Base-by-base conservation (phyloP, 768 basidiomycete genomes). In the Russula foetens region DNA sequence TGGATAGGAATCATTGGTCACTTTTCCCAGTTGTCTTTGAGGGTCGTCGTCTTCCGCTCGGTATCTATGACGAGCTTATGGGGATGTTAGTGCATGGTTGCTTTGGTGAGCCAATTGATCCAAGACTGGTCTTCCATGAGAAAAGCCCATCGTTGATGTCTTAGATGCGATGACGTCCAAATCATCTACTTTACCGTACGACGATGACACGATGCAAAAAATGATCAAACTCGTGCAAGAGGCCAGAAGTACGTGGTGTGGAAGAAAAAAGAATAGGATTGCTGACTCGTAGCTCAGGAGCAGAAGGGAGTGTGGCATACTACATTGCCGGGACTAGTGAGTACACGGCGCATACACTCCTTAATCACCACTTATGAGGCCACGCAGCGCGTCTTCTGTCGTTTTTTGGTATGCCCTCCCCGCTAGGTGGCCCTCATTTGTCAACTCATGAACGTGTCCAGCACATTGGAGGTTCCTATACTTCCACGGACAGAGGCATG, bases 81-180 rank as follows among this genome's bases (percentile, higher is more conserved):
- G 81, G 79, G 4, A 72, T 75, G 1, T 71, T 70, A 9, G 69
- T 71, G 2, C 63, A 71, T 23, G 69, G 71, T 4, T 77, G 79
- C 64, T 66, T 80, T 14, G 71, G 82, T 81, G 26, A 41, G 55
- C 23, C 15, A n/a, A 15, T 51, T 4, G 15, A 21, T 12, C 19
- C 7, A 5, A 1, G 8, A 8, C 23, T 1, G 11, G 31, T 0
- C 1, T 26, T 35, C 19, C 23, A 11, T 31, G 24, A 43, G 15
- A n/a, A n/a, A n/a, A n/a, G 31, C 23, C 31, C 19, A 45, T 48
- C 29, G 19, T 15, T 5, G 12, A 19, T 45, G n/a, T 9, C 12
- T 26, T 21, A 66, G 65, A 64, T 53, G 24, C 33, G 26, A 38
- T 66, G 44, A 66, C 65, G 0, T 60, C 65, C 7, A 44, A 44